phyloP scores from a whole-genome alignment of 2,329 filamentous ascomycete genomes.

The Domatiomyces catenatus region DNA sequence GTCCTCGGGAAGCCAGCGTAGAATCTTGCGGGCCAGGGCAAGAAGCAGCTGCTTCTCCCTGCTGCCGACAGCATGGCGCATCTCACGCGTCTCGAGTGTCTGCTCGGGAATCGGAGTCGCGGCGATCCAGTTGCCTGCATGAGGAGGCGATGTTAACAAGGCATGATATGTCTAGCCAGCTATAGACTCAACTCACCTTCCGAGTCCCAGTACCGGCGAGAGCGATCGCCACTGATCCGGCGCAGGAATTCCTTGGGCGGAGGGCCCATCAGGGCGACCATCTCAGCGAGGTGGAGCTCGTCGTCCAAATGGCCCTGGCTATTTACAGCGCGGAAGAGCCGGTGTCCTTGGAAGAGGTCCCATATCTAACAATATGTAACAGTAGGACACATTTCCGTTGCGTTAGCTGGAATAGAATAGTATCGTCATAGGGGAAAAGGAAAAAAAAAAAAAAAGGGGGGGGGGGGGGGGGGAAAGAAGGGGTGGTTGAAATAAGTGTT shows the following conservation, averaged over 20 bases:
- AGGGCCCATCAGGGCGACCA: conserved; percentile 10
- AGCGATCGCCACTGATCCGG: conserved; percentile 4
- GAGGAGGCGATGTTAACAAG: not conserved
- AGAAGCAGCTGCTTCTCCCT: conserved; percentile 11
- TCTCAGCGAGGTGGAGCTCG: conserved; percentile 11
- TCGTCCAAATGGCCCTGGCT: conserved; percentile 6
- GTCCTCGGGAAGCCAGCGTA: conserved; percentile 19
- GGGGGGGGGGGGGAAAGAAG: too few species aligned
- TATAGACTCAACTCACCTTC: conserved; percentile 4
- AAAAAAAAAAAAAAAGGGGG: too few species aligned
- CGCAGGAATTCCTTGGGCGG: conserved; percentile 7
- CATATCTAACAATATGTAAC: conserved; percentile 6
- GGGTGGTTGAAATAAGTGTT: too few species aligned
- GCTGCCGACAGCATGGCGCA: not conserved
- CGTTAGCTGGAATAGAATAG: too few species aligned
- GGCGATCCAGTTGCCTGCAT: conserved; percentile 8
- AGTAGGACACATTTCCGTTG: not conserved
- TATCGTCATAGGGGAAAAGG: too few species aligned
- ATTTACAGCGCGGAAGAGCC: conserved; percentile 9
- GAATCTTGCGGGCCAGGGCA: conserved; percentile 8
- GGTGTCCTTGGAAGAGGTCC: conserved; percentile 9
- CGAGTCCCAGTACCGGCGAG: conserved; percentile 9
- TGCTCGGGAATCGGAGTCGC: conserved; percentile 6
- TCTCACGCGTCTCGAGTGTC: conserved; percentile 6
- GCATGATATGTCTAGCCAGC: conserved; percentile 9